Base-by-base conservation (phyloP, 306 rosid species). In the Gastrolobium villosum region DNA sequence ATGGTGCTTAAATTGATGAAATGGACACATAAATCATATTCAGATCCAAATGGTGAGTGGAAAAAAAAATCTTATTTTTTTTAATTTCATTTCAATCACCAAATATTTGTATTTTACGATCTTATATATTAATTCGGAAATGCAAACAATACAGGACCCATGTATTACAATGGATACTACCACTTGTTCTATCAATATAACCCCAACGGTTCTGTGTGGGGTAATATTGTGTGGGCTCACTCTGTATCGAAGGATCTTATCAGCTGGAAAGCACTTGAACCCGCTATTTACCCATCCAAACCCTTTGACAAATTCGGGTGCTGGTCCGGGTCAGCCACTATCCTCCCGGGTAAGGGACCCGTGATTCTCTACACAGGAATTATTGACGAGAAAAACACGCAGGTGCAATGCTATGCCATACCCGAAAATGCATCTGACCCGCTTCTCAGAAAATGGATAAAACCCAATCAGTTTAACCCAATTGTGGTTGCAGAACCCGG, bases 211-310 rank as follows among this genome's bases (percentile, higher is more conserved):
- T 82, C 98, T 0, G 93, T 89, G 5, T 95, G 99, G 99, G 98
- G 98, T 0, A 93, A 95, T 74, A 93, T 95, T 4, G 97, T 89
- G 10, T 95, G 99, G 99, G 99, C 98, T 2, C 98, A 95, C 74
- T 87, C 99, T 0, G 72, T 95, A 0, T 95, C 99, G 4, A 89
- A 37, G 44, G 99, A 93, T 14, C 54, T 95, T 1, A 79, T 95
- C 48, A 93, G 88, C 1, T 95, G 99, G 99, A 40, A 85, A 37
- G 49, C 86, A 3, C 77, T 95, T 1, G 87, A 83, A 2, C 88
- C 54, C 0, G 95, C 96, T 0, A 31, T 92, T 2, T 81, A 76
- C 74, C 98, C 99, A 2, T 89, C 94, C 0, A 86, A 91, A 75
- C 88, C 97, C 1, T 93, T 87, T 11, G 99, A 95, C 65, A 85